Conservation (phyloP, 305 asterid genomes). For the Rubia tinctorum region DNA sequence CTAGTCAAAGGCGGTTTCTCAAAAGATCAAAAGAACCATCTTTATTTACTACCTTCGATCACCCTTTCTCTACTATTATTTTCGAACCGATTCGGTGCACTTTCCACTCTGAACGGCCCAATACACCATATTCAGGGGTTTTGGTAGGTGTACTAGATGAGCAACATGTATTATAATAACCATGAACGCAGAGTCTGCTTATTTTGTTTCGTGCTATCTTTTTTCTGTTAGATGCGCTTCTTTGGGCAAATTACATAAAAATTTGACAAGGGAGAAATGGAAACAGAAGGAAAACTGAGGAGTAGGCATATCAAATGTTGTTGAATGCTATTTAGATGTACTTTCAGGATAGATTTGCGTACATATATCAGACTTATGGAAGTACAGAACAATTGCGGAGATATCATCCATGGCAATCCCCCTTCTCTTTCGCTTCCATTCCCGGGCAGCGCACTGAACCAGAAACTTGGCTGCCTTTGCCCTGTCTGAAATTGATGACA, state of each 20-base stretch:
- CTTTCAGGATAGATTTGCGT: conserved; percentile 38
- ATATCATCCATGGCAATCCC: conserved; percentile 92
- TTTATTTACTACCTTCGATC: too few relatives aligned
- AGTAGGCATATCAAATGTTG: conserved; percentile 2
- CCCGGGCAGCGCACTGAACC: conserved; percentile 62
- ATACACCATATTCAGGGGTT: too few relatives aligned
- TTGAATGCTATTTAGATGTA: conserved; percentile 27
- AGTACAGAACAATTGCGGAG: conserved; percentile 87
- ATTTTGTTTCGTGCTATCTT: background rate
- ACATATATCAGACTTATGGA: conserved; percentile 44
- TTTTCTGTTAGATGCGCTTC: background rate
- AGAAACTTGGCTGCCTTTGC: conserved; percentile 71
- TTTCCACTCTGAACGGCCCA: too few relatives aligned
- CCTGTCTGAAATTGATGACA: conserved; percentile 42
- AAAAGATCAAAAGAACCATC: too few relatives aligned
- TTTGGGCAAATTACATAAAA: background rate
- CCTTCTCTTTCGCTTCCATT: conserved; percentile 79
- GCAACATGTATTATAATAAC: background rate
- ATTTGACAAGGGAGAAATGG: background rate
- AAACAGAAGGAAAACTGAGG: conserved; percentile 1
- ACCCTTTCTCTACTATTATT: too few relatives aligned
- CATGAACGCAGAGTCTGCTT: background rate
- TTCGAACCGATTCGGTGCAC: too few relatives aligned
- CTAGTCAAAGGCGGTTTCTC: too few relatives aligned
- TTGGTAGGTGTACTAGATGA: too few relatives aligned